Percentiles rank a stretch among this genome's conserved stretches.
Evolutionary conservation across 345 rosid genomes (phyloP).

Genomic region (Combretum micranthum): DNA sequence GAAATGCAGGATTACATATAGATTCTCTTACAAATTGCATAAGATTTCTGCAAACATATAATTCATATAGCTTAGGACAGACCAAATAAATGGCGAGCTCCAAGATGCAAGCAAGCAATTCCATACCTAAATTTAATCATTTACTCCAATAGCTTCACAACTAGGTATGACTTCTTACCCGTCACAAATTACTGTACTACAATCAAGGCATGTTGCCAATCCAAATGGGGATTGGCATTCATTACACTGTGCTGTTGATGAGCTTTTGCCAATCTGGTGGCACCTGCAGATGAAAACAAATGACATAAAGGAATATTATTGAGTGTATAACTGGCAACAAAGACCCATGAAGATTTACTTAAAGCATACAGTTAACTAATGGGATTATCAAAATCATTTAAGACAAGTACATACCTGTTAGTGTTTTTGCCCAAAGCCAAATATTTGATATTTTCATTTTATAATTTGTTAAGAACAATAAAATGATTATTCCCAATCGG

Average conservation of each 20-base stretch:
- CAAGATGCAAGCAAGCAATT: too few relatives aligned
- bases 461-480: too few relatives aligned
- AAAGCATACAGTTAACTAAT: neutral
- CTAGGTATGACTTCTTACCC: conserved; percentile 25
- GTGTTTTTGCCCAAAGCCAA: too few relatives aligned
- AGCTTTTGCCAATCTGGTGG: conserved; percentile 39
- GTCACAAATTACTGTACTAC: conserved; percentile 52
- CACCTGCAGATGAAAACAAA: conserved; percentile 38
- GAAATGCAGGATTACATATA: too few relatives aligned
- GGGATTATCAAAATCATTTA: neutral
- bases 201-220: conserved; percentile 59
- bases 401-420: neutral
- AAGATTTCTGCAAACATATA: too few relatives aligned
- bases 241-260: conserved; percentile 42
- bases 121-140: neutral
- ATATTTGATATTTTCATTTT: too few relatives aligned
- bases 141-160: neutral
- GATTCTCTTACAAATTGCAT: too few relatives aligned
- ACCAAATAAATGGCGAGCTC: too few relatives aligned
- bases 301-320: conserved; percentile 3
- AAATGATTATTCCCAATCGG: too few relatives aligned
- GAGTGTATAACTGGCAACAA: neutral
- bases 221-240: conserved; percentile 40
- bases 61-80: too few relatives aligned
- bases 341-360: neutral